Evolutionary conservation across 164 flowering plant species (phyloP).

Genomic region (Kalanchoe fedtschenkoi): DNA sequence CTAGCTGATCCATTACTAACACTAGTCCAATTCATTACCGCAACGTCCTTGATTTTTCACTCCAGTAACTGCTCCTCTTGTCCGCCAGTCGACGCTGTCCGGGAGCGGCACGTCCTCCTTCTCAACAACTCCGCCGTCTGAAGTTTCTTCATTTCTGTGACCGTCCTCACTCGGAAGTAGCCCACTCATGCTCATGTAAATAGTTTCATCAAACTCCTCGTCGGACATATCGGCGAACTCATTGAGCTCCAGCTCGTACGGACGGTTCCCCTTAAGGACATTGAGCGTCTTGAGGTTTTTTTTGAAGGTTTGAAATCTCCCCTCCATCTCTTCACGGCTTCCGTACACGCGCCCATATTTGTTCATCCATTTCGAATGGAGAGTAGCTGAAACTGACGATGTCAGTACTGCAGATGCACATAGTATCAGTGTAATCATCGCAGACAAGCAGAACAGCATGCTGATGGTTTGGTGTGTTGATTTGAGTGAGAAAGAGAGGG

Average conservation of each 20-base stretch:
- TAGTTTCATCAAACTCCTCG: slow-evolving; percentile 27
- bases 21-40: too few relatives aligned
- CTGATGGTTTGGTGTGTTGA: too few relatives aligned
- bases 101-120: slow-evolving; percentile 9
- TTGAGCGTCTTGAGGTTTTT: slow-evolving; percentile 13
- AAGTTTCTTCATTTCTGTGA: background rate
- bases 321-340: slow-evolving; percentile 11
- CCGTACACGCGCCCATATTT: slow-evolving; percentile 15
- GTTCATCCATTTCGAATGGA: slow-evolving; percentile 22
- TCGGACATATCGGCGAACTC: slow-evolving; percentile 27
- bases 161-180: slow-evolving; percentile 11
- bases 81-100: slow-evolving; percentile 11
- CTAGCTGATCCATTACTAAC: too few relatives aligned
- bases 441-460: too few relatives aligned
- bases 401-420: too few relatives aligned
- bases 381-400: too few relatives aligned
- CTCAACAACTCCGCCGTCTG: background rate
- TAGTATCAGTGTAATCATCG: too few relatives aligned
- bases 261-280: slow-evolving; percentile 1
- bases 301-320: slow-evolving; percentile 14
- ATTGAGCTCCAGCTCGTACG: slow-evolving; percentile 21
- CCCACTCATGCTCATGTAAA: too few relatives aligned
- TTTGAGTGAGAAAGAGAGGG: too few relatives aligned
- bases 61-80: slow-evolving; percentile 14
- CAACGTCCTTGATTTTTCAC: slow-evolving; percentile 14